Evolutionary conservation across 192 early-diverging fungal genomes (phyloP).

Genomic region (Gorgonomyces haynaldii): DNA sequence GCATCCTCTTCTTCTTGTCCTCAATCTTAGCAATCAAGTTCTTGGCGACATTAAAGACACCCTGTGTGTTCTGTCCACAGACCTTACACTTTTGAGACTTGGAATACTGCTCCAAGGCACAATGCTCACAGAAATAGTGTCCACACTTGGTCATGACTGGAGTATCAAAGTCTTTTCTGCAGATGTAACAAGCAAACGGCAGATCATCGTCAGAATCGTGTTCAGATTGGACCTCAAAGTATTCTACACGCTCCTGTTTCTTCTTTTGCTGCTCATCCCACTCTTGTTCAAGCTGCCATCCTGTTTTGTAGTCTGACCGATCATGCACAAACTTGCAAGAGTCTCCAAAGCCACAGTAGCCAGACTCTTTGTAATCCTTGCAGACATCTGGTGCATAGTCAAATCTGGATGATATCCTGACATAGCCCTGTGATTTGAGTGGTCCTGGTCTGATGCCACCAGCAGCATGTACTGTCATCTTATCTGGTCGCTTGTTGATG

Average conservation of each 20-base stretch:
- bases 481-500: slow-evolving; percentile 47
- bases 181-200: slow-evolving; percentile 94
- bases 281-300: slow-evolving; percentile 95
- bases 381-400: slow-evolving; percentile 98
- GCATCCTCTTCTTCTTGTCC: slow-evolving; percentile 35
- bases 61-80: slow-evolving; percentile 72
- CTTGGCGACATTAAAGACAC: slow-evolving; percentile 74
- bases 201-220: slow-evolving; percentile 64
- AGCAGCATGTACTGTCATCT: slow-evolving; percentile 41
- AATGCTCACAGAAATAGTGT: slow-evolving; percentile 95
- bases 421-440: slow-evolving; percentile 53
- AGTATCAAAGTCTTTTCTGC: slow-evolving; percentile 72
- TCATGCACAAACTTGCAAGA: slow-evolving; percentile 97
- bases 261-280: slow-evolving; percentile 75
- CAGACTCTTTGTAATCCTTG: slow-evolving; percentile 87
- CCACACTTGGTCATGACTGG: slow-evolving; percentile 90
- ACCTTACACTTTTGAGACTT: slow-evolving; percentile 85
- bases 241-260: slow-evolving; percentile 28
- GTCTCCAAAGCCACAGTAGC: slow-evolving; percentile 96
- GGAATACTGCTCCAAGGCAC: slow-evolving; percentile 72
- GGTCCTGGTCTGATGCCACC: slow-evolving; percentile 54
- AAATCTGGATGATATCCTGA: slow-evolving; percentile 71
- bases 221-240: slow-evolving; percentile 21
- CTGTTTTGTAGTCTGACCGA: slow-evolving; percentile 89
- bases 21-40: slow-evolving; percentile 49